Conservation (phyloP, 257 asterid species). For the Penstemon newberryi region DNA sequence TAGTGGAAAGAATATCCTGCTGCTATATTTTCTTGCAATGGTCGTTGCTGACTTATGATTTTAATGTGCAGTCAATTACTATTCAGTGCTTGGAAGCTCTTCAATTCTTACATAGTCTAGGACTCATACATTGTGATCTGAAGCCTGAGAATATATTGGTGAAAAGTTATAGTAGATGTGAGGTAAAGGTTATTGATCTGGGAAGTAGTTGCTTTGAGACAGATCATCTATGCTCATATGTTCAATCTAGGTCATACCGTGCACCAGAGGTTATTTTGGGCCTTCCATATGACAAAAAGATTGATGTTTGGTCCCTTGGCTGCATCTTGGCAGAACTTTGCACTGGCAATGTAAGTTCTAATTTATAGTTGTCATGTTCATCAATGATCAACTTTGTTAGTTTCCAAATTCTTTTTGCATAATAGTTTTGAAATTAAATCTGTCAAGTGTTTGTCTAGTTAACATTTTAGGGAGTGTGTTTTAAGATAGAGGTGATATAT, state of each 20-base stretch:
- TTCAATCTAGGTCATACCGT: slow-evolving; percentile 77
- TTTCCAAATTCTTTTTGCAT: slow-evolving; percentile 14
- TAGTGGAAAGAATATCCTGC: slow-evolving; percentile 14
- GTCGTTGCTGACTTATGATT: slow-evolving; percentile 20
- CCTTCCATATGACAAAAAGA: slow-evolving; percentile 68
- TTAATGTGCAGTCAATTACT: slow-evolving; percentile 60
- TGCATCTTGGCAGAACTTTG: slow-evolving; percentile 89
- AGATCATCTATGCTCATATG: slow-evolving; percentile 77
- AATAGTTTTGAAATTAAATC: not conserved
- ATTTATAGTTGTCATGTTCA: slow-evolving; percentile 12
- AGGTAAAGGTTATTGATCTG: slow-evolving; percentile 79
- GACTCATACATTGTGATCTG: slow-evolving; percentile 81
- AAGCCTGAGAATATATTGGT: slow-evolving; percentile 84
- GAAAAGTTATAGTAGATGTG: slow-evolving; percentile 83
- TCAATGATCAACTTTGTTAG: not conserved
- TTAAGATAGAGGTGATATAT: too few species aligned
- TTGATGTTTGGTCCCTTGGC: slow-evolving; percentile 79
- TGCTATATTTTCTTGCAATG: slow-evolving; percentile 7
- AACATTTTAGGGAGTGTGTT: too few species aligned
- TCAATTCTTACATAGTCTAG: slow-evolving; percentile 64
- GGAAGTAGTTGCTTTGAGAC: slow-evolving; percentile 86
- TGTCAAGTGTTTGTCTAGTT: not conserved
- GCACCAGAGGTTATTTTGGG: slow-evolving; percentile 83
- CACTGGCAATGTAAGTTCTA: slow-evolving; percentile 68
- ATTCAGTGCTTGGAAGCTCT: slow-evolving; percentile 79